Evolutionary conservation across 1,284 basidiomycete genomes (phyloP).

Genomic region (Irpex sp.): DNA sequence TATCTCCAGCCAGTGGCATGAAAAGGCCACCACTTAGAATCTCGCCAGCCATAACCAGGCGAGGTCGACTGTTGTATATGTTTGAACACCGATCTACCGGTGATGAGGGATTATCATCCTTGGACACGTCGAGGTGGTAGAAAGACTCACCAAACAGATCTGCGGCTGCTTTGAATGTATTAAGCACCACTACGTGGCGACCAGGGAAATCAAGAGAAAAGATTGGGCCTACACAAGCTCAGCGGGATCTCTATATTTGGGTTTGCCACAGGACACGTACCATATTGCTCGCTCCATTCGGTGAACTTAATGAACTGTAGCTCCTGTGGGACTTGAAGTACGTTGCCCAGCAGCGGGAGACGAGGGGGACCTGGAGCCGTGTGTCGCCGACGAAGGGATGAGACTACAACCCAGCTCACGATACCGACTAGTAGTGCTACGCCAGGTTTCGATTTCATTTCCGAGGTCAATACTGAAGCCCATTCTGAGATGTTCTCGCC

Average conservation of each 20-base stretch:
- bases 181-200: constrained; percentile 54
- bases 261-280: constrained; percentile 2
- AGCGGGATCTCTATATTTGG: background rate
- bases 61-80: constrained; percentile 63
- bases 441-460: background rate
- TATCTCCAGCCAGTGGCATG: background rate
- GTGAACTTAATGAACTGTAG: constrained; percentile 29
- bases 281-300: constrained; percentile 18
- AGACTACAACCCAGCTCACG: background rate
- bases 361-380: constrained; percentile 54
- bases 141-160: constrained; percentile 52
- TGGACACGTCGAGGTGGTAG: background rate
- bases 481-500: background rate
- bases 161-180: constrained; percentile 44
- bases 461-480: background rate
- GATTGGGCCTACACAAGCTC: constrained; percentile 41
- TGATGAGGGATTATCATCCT: background rate
- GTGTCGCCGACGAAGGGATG: background rate
- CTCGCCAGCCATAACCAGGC: constrained; percentile 50
- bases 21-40: constrained; percentile 21
- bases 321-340: constrained; percentile 47
- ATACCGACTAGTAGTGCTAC: background rate
- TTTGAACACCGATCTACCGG: constrained; percentile 33
- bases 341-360: constrained; percentile 53
- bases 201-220: constrained; percentile 56